Base-by-base conservation (phyloP, 345 rosid species). In the Populus davidiana region DNA sequence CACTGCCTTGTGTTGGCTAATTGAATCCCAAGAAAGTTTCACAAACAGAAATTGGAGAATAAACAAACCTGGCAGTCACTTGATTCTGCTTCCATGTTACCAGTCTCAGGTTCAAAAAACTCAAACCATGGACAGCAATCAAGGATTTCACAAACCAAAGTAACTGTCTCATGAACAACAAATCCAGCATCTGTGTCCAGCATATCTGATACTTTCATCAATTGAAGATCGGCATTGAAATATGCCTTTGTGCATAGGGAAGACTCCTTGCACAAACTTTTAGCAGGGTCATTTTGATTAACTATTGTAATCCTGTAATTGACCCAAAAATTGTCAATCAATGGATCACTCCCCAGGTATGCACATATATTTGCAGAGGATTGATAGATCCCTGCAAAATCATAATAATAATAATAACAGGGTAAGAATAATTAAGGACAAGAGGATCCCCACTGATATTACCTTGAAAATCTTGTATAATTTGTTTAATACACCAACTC, bases 81-180 rank as follows among this genome's bases (percentile, higher is more conserved):
- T 39, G 43, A 39, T 39, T 39, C 43, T 39, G 43, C 43, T 39
- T 39, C 43, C 43, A 39, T 39, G 43, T 74, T 14, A 75, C 71
- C 27, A 78, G 72, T 76, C 76, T 78, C 71, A 16, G 47, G 36
- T 23, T 66, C 66, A 49, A 66, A 64, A 36, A 71, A 78, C 35
- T 78, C 76, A 38, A 70, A 70, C 74, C 80, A 59, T 41, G 81
- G 80, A 54, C 75, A 78, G 61, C 63, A 78, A 49, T 78, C 71
- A 31, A 78, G 49, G 44, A 78, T 49, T 11, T 78, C 80, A 63
- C 80, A 78, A 78, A 21, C 75, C 71, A 78, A 71, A 50, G 35
- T 20, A 31, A 64, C 65, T 2, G 47, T 41, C 10, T 78, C 75
- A 71, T 14, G 71, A n/a, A 78, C 75, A 71, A 71, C 12, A 65